phyloP scores from a whole-genome alignment of 208 protist genomes.

The Trypanosoma vivax region DNA sequence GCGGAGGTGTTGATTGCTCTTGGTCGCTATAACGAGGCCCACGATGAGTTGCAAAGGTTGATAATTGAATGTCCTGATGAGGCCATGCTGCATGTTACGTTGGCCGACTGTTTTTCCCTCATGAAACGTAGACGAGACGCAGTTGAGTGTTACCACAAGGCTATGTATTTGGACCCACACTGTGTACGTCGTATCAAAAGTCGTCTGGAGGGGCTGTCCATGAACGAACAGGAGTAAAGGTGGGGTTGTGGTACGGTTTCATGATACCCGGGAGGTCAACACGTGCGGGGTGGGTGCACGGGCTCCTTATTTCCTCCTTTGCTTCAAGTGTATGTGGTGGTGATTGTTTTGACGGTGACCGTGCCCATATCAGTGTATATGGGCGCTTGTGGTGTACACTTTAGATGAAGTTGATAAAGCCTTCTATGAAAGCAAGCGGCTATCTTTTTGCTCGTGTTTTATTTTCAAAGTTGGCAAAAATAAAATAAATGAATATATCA shows the following conservation, averaged over 20 bases:
- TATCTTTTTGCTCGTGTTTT: too few relatives aligned
- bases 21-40: slow-evolving; percentile 51
- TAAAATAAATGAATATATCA: neutral
- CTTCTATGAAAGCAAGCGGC: too few relatives aligned
- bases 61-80: slow-evolving; percentile 77
- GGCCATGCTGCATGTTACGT: slow-evolving; percentile 81
- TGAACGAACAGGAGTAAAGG: slow-evolving; percentile 8
- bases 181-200: slow-evolving; percentile 54
- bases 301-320: neutral
- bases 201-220: slow-evolving; percentile 57
- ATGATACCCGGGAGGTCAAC: neutral
- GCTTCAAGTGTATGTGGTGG: neutral
- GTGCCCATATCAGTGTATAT: too few relatives aligned
- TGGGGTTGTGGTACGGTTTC: neutral
- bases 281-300: neutral
- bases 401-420: too few relatives aligned
- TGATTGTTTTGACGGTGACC: too few relatives aligned
- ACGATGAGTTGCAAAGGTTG: slow-evolving; percentile 71
- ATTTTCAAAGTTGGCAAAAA: too few relatives aligned
- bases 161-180: slow-evolving; percentile 70
- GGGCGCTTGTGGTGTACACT: too few relatives aligned
- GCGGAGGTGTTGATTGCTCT: slow-evolving; percentile 83
- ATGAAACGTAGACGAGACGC: slow-evolving; percentile 41
- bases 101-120: slow-evolving; percentile 72
- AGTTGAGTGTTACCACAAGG: slow-evolving; percentile 57